These are phyloP conservation scores for Xylaria sp. DNA, from an alignment of 2,329 filamentous ascomycete genomes.

Conservation along the genomic window DNA sequence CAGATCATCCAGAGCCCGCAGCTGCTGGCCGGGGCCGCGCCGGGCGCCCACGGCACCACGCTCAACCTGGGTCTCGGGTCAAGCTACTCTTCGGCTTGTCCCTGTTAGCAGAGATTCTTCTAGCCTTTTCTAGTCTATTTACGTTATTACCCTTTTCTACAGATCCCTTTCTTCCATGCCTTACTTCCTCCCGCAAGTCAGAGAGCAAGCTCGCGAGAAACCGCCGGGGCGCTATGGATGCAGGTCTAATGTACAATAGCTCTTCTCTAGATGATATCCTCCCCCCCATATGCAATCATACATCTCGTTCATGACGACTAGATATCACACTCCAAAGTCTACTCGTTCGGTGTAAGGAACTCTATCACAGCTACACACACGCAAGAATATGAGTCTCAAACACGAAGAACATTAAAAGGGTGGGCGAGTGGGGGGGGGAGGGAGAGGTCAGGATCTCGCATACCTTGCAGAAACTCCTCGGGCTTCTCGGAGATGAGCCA, in stretches of 20 bases:
- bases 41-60: slow-evolving; percentile 29
- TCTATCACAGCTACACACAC: slow-evolving; percentile 62
- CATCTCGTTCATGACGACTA: slow-evolving; percentile 21
- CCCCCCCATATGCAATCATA: slow-evolving; percentile 32
- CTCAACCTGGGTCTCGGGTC: slow-evolving; percentile 35
- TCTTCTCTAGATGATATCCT: slow-evolving; percentile 30
- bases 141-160: too few relatives aligned
- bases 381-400: slow-evolving; percentile 9
- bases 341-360: slow-evolving; percentile 57
- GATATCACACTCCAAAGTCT: slow-evolving; percentile 27
- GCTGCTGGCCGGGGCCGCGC: slow-evolving; percentile 40
- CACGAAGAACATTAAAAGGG: background rate
- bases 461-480: slow-evolving; percentile 74
- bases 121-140: slow-evolving; percentile 26
- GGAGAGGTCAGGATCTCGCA: slow-evolving; percentile 29
- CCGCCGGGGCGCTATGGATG: slow-evolving; percentile 18
- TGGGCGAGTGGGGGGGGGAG: background rate
- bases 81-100: slow-evolving; percentile 32
- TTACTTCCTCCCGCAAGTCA: slow-evolving; percentile 2
- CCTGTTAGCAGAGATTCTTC: slow-evolving; percentile 24
- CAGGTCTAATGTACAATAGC: slow-evolving; percentile 24
- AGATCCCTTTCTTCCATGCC: background rate
- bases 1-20: slow-evolving; percentile 50
- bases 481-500: slow-evolving; percentile 92
- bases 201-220: slow-evolving; percentile 16